Base-by-base conservation (phyloP, 208 protist genomes). In the Leptomonas seymouri region DNA sequence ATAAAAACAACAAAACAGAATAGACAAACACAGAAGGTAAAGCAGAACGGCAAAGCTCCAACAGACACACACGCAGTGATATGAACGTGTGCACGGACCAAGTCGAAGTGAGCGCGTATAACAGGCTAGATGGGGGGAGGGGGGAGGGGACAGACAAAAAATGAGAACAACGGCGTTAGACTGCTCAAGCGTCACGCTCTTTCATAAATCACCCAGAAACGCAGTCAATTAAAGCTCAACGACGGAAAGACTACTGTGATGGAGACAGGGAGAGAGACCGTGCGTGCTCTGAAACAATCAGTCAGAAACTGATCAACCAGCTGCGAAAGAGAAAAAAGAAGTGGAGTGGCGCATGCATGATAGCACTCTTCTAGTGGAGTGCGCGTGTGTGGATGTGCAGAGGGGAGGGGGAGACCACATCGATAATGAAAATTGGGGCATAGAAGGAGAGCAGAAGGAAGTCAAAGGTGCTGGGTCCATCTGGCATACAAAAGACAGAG, bases 21-120 rank as follows among this genome's bases (percentile, higher is more conserved):
- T 74, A 20, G 0, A 60, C 21, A 65, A 75, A 51, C 67, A 63
- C n/a, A 63, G 59, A 62, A 58, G 50, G 39, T 50, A 30, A 49
- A 51, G 42, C 42, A 31, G 20, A 42, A 42, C 30, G n/a, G 31
- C 0, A 63, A 7, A 50, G 28, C 7, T 11, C 57, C 14, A 23
- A 39, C 15, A 48, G 6, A 25, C 21, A 58, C 28, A 74, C 34
- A 59, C 27, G n/a, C 12, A 25, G 9, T 41, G 28, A 67, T n/a
- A 49, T 50, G 48, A 65, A 30, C 27, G 54, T 53, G 67, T 54
- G 20, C 20, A 61, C 21, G 27, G 55, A 3, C 28, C 53, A 28
- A 53, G 16, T 2, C 16, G n/a, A 53, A 8, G 7, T 39, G 18
- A 56, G 15, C 14, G 23, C 46, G 15, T 21, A n/a, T 30, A 28